Conservation (phyloP, 495 filamentous ascomycete genomes). For the Echria macrotheca region DNA sequence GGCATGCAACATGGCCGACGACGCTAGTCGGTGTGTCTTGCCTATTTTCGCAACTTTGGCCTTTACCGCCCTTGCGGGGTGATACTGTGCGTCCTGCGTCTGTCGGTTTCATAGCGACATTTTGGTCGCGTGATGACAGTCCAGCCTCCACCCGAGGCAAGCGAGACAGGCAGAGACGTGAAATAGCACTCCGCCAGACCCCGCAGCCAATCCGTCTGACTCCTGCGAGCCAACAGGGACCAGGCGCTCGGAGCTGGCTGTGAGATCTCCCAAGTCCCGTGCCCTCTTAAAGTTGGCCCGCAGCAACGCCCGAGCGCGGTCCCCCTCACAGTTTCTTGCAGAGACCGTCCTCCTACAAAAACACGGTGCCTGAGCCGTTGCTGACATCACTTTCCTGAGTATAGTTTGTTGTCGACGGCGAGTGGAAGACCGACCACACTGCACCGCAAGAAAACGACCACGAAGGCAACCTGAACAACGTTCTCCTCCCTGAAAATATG, state of each 20-base stretch:
- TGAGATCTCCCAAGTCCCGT: background rate
- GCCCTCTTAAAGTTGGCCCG: constrained; percentile 6
- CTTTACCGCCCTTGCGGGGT: no score
- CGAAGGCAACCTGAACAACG: constrained; percentile 79
- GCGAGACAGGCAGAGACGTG: background rate
- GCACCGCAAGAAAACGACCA: constrained; percentile 74
- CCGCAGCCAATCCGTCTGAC: background rate
- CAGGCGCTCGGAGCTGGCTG: constrained; percentile 2
- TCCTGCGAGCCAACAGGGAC: background rate
- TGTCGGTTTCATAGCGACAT: background rate
- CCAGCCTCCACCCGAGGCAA: background rate
- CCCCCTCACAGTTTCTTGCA: constrained; percentile 6
- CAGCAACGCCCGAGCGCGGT: constrained; percentile 8
- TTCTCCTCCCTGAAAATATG: constrained; percentile 71
- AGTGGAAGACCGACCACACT: constrained; percentile 74
- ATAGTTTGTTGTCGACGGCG: constrained; percentile 88
- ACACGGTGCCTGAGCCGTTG: background rate
- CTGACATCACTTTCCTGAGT: constrained; percentile 11
- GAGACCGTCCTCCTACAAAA: background rate
- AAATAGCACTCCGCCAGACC: background rate
- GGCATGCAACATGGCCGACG: no score
- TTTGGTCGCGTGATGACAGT: background rate
- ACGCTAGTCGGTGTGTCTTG: no score
- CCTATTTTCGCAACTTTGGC: no score
- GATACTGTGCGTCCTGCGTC: no score